These are phyloP conservation scores for Laetiporus sulphureus DNA, from an alignment of 1,284 basidiomycete genomes.

Conservation along the genomic window DNA sequence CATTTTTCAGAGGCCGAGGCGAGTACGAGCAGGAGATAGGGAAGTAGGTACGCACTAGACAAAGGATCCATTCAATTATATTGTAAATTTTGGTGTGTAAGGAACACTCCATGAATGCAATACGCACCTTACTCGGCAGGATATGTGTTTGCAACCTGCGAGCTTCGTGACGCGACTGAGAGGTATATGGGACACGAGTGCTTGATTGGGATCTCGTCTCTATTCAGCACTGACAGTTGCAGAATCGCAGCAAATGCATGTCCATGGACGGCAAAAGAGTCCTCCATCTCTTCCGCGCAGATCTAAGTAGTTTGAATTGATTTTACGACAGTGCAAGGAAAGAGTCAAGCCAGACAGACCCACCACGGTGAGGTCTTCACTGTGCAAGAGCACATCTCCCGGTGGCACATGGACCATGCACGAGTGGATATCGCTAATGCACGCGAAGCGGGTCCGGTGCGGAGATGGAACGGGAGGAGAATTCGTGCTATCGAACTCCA, in stretches of 20 bases:
- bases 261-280: conserved; percentile 16
- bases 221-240: conserved; percentile 37
- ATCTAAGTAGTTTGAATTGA: not conserved
- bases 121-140: conserved; percentile 58
- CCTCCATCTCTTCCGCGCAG: conserved; percentile 6
- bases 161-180: conserved; percentile 48
- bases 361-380: conserved; percentile 29
- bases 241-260: conserved; percentile 28
- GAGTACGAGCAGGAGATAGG: conserved; percentile 1
- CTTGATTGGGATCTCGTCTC: conserved; percentile 36
- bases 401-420: conserved; percentile 24
- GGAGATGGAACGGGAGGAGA: conserved; percentile 11
- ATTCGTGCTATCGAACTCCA: conserved; percentile 11
- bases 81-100: conserved; percentile 29
- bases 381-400: conserved; percentile 29
- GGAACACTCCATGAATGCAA: too few relatives aligned
- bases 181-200: conserved; percentile 52
- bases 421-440: conserved; percentile 30
- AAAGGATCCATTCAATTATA: conserved; percentile 57
- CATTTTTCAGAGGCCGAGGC: too few relatives aligned
- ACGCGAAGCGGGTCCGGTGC: conserved; percentile 22
- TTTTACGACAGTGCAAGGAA: not conserved
- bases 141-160: conserved; percentile 53
- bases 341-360: not conserved
- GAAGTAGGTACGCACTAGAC: conserved; percentile 37